Evolutionary conservation across 768 basidiomycete species (phyloP).

Genomic region (Termitomyces sp.): DNA sequence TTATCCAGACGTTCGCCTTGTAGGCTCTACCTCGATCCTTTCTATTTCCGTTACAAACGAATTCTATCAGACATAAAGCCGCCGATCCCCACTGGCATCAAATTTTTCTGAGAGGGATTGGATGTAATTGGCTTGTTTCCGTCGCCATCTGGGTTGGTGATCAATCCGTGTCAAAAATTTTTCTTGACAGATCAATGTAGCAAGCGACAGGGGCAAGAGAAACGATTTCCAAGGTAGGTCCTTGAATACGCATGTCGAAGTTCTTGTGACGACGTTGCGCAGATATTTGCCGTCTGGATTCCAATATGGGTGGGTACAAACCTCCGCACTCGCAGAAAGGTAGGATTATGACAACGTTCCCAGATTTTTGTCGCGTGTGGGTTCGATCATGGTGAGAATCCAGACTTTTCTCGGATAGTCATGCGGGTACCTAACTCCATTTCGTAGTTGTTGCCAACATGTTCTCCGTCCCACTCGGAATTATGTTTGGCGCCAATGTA

Average conservation of each 20-base stretch:
- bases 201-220: slow-evolving; percentile 67
- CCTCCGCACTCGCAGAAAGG: neutral
- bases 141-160: slow-evolving; percentile 64
- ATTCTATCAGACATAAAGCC: slow-evolving; percentile 49
- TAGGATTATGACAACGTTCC: neutral
- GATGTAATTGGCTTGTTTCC: slow-evolving; percentile 73
- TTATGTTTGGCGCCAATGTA: slow-evolving; percentile 65
- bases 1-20: slow-evolving; percentile 51
- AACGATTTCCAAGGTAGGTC: slow-evolving; percentile 56
- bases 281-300: slow-evolving; percentile 64
- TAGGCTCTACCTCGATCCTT: slow-evolving; percentile 26
- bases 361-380: slow-evolving; percentile 68
- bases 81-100: slow-evolving; percentile 63
- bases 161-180: neutral
- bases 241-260: neutral
- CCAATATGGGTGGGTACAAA: slow-evolving; percentile 57
- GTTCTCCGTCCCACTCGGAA: slow-evolving; percentile 66
- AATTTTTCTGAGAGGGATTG: slow-evolving; percentile 68
- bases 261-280: neutral
- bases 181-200: slow-evolving; percentile 24
- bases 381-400: slow-evolving; percentile 54
- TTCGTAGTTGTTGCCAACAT: slow-evolving; percentile 48
- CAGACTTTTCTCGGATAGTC: neutral
- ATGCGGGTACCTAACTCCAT: neutral
- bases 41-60: neutral